Evolutionary conservation across 331 rosid species (phyloP), one percentile per base, ranked within the genome.

Genomic region (Pyracantha coccinea): DNA sequence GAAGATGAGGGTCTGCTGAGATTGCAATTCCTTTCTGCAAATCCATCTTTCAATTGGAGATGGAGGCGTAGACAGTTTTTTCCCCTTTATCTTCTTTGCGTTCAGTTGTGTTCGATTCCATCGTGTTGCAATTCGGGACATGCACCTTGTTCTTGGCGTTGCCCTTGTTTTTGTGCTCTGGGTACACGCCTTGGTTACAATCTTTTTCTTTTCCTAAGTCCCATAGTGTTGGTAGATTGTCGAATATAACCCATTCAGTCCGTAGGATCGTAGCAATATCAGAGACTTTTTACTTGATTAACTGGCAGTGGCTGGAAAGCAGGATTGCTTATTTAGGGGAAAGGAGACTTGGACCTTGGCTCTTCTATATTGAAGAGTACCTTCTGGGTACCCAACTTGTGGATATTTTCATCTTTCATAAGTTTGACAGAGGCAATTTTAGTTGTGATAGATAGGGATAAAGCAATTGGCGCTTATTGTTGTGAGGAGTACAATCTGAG

Each of bases 1-100:
- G n/a, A 68, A 77, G 84, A 84, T 75, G 89, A 66, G 83, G 85
- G 68, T 50, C 67, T 78, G 77, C 57, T 84, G 92, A 91, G 78
- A 57, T 85, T 73, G 69, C 72, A 79, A 3, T 54, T 75, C 74
- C 67, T 23, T 38, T 62, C 80, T 69, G 86, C 67, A 54, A 89
- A 77, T 82, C 93, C 89, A 77, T 90, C 82, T 85, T 75, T 86
- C 81, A 35, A 62, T 66, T 78, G 73, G 72, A 79, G 87, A 87
- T 83, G 94, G 96, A 83, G 83, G 85, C 70, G 63, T 89, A 82
- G 86, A 74, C 75, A 66, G 78, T 62, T 64, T 77, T 52, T 65
- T 21, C 63, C 63, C 63, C 28, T 41, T 59, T 75, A 4, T 33
- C 27, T 35, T 8, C 45, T 3, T 4, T 6, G 32, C 15, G 47